These are phyloP conservation scores for Wickerhamomyces canadensis DNA, from an alignment of 805 yeast genomes.

Conservation along the genomic window DNA sequence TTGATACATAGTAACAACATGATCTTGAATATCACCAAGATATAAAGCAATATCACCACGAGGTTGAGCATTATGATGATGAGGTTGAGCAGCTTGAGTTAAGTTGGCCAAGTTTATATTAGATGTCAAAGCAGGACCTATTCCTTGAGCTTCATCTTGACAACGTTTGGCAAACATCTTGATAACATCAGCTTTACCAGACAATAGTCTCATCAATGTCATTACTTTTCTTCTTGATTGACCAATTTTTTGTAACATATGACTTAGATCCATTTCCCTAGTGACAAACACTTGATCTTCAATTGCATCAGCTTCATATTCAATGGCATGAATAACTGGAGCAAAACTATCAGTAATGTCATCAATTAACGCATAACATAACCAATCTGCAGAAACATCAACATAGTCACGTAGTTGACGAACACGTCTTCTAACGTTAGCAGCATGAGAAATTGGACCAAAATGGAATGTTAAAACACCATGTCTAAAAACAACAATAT, in stretches of 20 bases:
- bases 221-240: conserved; percentile 86
- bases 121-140: conserved; percentile 36
- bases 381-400: conserved; percentile 75
- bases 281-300: conserved; percentile 79
- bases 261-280: conserved; percentile 65
- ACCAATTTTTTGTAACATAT: conserved; percentile 78
- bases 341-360: conserved; percentile 83
- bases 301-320: conserved; percentile 76
- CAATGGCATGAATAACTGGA: conserved; percentile 72
- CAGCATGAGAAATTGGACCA: conserved; percentile 61
- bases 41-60: conserved; percentile 88
- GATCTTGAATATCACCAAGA: conserved; percentile 95
- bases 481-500: conserved; percentile 63
- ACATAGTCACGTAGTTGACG: conserved; percentile 75
- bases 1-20: conserved; percentile 93
- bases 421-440: conserved; percentile 77
- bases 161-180: conserved; percentile 95
- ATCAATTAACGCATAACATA: conserved; percentile 77
- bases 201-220: conserved; percentile 83
- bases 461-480: conserved; percentile 69
- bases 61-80: conserved; percentile 50
- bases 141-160: conserved; percentile 54
- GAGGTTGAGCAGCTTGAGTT: conserved; percentile 1
- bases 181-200: conserved; percentile 95
- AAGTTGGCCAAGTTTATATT: conserved; percentile 32